These are phyloP conservation scores for Penicillium olsonii DNA, from an alignment of 2,329 filamentous ascomycete species.

Conservation along the genomic window DNA sequence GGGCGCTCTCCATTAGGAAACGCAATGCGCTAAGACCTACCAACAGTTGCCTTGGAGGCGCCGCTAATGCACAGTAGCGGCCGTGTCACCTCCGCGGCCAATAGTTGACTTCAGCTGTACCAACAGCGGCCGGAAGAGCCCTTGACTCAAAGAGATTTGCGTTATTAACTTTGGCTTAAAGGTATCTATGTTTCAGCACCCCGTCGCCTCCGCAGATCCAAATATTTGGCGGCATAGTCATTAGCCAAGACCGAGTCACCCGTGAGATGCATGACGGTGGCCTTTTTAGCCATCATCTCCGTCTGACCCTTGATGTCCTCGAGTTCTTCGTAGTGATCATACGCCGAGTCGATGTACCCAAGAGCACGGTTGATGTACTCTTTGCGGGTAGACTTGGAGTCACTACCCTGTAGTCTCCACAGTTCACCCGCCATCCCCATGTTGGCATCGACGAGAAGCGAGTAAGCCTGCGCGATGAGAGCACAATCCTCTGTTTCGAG, in stretches of 20 bases:
- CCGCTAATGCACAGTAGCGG: neutral
- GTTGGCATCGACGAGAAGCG: conserved; percentile 71
- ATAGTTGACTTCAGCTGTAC: neutral
- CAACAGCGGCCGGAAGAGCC: neutral
- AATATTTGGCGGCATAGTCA: conserved; percentile 66
- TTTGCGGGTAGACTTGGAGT: conserved; percentile 43
- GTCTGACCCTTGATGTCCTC: conserved; percentile 71
- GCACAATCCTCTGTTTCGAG: conserved; percentile 68
- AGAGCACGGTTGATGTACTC: conserved; percentile 62
- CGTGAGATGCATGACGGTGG: conserved; percentile 69
- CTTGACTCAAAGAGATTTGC: neutral
- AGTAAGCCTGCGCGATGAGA: conserved; percentile 68
- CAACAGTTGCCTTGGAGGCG: neutral
- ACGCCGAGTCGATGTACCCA: conserved; percentile 63
- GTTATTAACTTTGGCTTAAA: neutral
- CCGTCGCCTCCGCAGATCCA: conserved; percentile 55
- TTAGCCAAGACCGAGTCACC: conserved; percentile 66
- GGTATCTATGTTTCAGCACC: conserved; percentile 13
- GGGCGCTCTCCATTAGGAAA: no score
- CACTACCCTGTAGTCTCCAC: conserved; percentile 28
- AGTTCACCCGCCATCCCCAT: conserved; percentile 69
- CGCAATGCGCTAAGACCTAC: neutral
- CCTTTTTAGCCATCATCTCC: conserved; percentile 80
- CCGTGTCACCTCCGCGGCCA: neutral
- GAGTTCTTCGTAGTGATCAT: conserved; percentile 64